These are phyloP conservation scores for Paecilomyces variotii DNA, from an alignment of 2,329 filamentous ascomycete species.

Conservation along the genomic window DNA sequence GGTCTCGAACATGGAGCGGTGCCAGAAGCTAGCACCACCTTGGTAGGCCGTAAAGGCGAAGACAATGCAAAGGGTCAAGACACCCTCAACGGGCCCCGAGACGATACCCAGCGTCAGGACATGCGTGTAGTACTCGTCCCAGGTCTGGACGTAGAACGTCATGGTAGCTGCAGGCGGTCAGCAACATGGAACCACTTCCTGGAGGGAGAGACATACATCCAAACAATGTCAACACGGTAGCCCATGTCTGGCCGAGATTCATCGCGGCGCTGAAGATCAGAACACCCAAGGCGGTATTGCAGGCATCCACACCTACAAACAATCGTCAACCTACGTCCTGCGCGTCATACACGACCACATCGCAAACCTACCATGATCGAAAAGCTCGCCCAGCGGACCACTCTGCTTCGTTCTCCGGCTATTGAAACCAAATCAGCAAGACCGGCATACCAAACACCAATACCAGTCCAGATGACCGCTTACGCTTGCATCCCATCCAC, in stretches of 20 bases:
- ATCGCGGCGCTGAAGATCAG: conserved; percentile 86
- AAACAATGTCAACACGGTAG: conserved; percentile 75
- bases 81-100: conserved; percentile 90
- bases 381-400: conserved; percentile 88
- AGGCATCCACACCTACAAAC: conserved; percentile 66
- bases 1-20: conserved; percentile 66
- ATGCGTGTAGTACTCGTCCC: conserved; percentile 99
- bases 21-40: conserved; percentile 90
- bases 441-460: neutral
- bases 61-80: conserved; percentile 72
- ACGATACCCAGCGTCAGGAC: conserved; percentile 86
- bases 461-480: conserved; percentile 27
- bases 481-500: conserved; percentile 91
- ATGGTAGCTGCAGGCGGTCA: conserved; percentile 53
- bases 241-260: conserved; percentile 90
- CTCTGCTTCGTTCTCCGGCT: conserved; percentile 84
- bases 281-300: conserved; percentile 91
- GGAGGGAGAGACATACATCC: conserved; percentile 51
- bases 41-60: conserved; percentile 77
- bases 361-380: conserved; percentile 69
- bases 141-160: conserved; percentile 98
- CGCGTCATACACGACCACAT: neutral
- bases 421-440: conserved; percentile 7
- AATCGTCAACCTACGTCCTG: neutral
- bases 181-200: neutral